phyloP scores from a whole-genome alignment of 352 stramenopile genomes.

The Phytophthora lateralis region DNA sequence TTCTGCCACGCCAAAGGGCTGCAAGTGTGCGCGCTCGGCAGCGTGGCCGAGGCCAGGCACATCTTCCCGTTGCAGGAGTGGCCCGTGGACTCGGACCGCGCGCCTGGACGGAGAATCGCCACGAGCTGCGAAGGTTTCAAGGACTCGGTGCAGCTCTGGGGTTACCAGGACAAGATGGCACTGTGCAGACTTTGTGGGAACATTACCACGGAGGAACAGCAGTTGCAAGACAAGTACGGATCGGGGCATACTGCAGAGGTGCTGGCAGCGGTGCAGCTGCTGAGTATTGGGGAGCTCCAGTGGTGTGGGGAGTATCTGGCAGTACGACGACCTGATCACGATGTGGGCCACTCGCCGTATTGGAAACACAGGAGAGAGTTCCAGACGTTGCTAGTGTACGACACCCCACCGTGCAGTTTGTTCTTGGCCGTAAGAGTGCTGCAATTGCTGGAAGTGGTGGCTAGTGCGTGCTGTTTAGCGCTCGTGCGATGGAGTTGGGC shows the following conservation, averaged over 20 bases:
- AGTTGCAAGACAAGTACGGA: slow-evolving; percentile 22
- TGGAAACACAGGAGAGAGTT: slow-evolving; percentile 42
- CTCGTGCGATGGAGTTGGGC: slow-evolving; percentile 30
- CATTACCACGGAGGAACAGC: slow-evolving; percentile 36
- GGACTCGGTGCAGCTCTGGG: slow-evolving; percentile 47
- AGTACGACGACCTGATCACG: slow-evolving; percentile 14
- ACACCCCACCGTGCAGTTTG: slow-evolving; percentile 30
- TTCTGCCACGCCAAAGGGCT: slow-evolving; percentile 54
- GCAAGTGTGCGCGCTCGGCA: slow-evolving; percentile 45
- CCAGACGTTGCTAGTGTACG: slow-evolving; percentile 27
- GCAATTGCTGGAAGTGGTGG: slow-evolving; percentile 36
- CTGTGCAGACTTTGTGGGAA: slow-evolving; percentile 46
- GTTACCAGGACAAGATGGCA: slow-evolving; percentile 58
- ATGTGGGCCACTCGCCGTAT: slow-evolving; percentile 44
- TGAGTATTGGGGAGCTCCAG: slow-evolving; percentile 51
- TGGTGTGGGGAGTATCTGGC: slow-evolving; percentile 56
- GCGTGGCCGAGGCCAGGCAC: slow-evolving; percentile 42
- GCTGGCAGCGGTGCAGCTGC: slow-evolving; percentile 37
- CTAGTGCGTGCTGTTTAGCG: slow-evolving; percentile 19
- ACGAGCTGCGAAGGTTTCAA: slow-evolving; percentile 49
- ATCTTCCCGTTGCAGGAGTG: slow-evolving; percentile 48
- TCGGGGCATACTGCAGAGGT: slow-evolving; percentile 26
- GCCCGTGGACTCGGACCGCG: slow-evolving; percentile 41
- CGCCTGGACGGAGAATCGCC: slow-evolving; percentile 36
- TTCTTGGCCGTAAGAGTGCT: slow-evolving; percentile 26